These are phyloP conservation scores for Marchantia polymorpha DNA, from an alignment of 225 moss, liverwort and hornwort species.

Conservation along the genomic window DNA sequence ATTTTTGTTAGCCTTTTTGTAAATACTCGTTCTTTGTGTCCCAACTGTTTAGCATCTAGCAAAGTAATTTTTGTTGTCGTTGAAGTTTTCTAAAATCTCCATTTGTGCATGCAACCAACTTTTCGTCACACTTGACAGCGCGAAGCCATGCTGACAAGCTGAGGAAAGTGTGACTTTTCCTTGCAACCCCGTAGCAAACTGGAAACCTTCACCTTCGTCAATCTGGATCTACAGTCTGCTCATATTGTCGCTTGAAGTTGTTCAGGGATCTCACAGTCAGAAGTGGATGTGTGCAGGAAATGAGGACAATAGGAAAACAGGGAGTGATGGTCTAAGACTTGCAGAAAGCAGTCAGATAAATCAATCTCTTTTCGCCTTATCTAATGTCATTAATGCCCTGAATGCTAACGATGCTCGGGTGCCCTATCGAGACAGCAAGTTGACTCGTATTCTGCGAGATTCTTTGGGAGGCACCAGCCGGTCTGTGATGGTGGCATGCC, in stretches of 20 bases:
- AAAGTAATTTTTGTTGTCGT: too few species aligned
- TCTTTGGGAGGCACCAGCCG: slow-evolving; percentile 45
- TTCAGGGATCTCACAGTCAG: not conserved
- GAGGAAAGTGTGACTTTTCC: too few species aligned
- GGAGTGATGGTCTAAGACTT: slow-evolving; percentile 33
- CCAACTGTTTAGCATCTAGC: not conserved
- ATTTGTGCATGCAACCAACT: too few species aligned
- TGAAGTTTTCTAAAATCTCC: too few species aligned
- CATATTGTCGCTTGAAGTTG: not conserved
- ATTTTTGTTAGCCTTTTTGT: not conserved
- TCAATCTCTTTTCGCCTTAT: slow-evolving; percentile 38
- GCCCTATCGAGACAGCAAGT: slow-evolving; percentile 44
- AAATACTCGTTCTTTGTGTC: not conserved
- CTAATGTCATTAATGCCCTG: slow-evolving; percentile 44
- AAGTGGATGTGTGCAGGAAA: slow-evolving; percentile 27
- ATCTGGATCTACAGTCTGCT: not conserved
- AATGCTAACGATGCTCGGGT: slow-evolving; percentile 40
- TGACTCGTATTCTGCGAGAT: slow-evolving; percentile 42
- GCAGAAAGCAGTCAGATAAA: slow-evolving; percentile 40
- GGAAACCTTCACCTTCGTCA: not conserved
- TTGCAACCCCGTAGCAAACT: too few species aligned
- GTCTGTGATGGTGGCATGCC: slow-evolving; percentile 45
- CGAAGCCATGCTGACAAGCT: too few species aligned
- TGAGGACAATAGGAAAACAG: slow-evolving; percentile 33
- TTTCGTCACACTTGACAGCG: too few species aligned